Base-by-base conservation (phyloP, 768 basidiomycete species). In the Leccinum obscurum region DNA sequence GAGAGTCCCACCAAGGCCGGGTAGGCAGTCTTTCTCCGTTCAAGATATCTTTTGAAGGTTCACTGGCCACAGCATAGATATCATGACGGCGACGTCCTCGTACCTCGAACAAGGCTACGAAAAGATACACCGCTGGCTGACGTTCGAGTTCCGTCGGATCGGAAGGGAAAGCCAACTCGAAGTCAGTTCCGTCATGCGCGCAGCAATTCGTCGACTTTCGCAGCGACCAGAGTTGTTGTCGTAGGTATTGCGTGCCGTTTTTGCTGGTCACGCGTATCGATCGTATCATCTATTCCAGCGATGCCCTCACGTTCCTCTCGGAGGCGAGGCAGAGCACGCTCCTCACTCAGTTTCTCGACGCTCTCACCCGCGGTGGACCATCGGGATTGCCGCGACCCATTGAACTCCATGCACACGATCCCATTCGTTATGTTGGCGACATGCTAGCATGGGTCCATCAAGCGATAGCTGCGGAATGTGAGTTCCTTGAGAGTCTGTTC, bases 391-490 rank as follows among this genome's bases (percentile, higher is more conserved):
- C 95, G 11, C 84, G 95, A 6, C 93, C 96, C 1, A 98, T 99
- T 62, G 97, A 98, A 72, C 80, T 99, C 3, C 97, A 99, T 69
- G 97, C 97, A 0, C 97, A 99, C 67, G 97, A 99, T 71, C 96
- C 97, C 0, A 83, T 94, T 64, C 87, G 96, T 34, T 99, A 99
- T 70, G 87, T 96, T 14, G 97, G 97, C 14, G 96, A 98, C 75
- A 98, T 98, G 92, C 85, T 98, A 8, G 96, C 95, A 0, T 98
- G 96, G 96, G 88, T 98, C 1, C 96, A 99, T 74, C 96, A 98
- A 63, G 85, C 90, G 0, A 93, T 97, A 61, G 97, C 97, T 1
- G 91, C 91, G 1, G 97, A 99, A 69, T 88, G 88, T 49, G 97
- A 98, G 76, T 95, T 95, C 67, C 81, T 99, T 22, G 95, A 98